Percentiles rank a stretch among this genome's conserved stretches.
These are phyloP conservation scores for Fagopyrum esculentum DNA, from an alignment of 148 eudicot species.

Conservation along the genomic window DNA sequence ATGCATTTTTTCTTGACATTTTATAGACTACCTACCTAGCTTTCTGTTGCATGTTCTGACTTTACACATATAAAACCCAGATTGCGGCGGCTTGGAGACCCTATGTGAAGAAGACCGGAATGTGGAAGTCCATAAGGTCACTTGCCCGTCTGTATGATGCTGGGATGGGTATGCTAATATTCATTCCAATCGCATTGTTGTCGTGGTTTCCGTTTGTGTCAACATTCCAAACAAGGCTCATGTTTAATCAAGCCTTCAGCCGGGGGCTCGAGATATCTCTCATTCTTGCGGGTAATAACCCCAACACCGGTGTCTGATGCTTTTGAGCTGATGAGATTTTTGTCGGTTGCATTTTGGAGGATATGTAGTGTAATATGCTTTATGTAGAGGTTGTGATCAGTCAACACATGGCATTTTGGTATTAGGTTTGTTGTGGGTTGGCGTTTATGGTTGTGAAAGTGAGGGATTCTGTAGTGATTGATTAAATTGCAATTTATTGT, in stretches of 20 bases:
- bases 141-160: conserved; percentile 93
- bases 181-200: conserved; percentile 79
- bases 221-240: conserved; percentile 92
- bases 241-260: conserved; percentile 99
- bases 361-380: not conserved
- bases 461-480: not conserved
- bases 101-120: conserved; percentile 49
- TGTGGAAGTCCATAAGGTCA: conserved; percentile 93
- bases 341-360: not conserved
- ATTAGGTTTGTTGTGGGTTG: not conserved
- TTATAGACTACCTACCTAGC: not conserved
- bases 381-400: not conserved
- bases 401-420: not conserved
- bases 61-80: conserved; percentile 22
- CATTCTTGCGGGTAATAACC: conserved; percentile 96
- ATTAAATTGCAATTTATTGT: not conserved
- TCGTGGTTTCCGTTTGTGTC: conserved; percentile 97
- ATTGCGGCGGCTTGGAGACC: conserved; percentile 97
- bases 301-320: conserved; percentile 52
- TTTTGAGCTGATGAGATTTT: not conserved
- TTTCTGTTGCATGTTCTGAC: not conserved
- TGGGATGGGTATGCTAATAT: conserved; percentile 90
- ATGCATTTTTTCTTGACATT: not conserved
- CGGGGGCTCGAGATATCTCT: conserved; percentile 96
- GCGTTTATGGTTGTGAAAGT: not conserved